Evolutionary conservation across 805 yeast species (phyloP), one percentile per base, ranked within the genome.

Genomic region (Metschnikowia gruessii): DNA sequence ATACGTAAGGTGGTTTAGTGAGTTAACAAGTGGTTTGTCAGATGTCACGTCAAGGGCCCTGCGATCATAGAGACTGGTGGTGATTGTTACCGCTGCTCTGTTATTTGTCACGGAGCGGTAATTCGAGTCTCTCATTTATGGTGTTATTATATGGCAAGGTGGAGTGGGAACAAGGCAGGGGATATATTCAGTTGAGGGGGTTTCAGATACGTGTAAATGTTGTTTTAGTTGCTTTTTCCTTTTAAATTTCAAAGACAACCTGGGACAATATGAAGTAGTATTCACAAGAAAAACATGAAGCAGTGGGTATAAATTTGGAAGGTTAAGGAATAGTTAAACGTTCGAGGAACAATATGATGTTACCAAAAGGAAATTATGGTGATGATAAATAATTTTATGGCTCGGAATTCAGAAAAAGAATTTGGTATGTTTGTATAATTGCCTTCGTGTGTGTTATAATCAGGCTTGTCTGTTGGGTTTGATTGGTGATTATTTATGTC

Each of bases 41-140:
- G 89, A 81, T 1, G 96, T 85, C 52, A 91, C 87, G 63, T 94
- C 98, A 43, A 92, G 74, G 0, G 98, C 97, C 42, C 98, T 70
- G 49, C 98, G 70, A 66, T 92, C 98, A 63, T 92, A 92, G 26
- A 92, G 79, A 17, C 92, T 82, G 22, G 96, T 81, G 7, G 96
- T 85, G 50, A 92, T 89, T 22, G 91, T 82, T 24, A 91, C 88
- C n/a, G 96, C 90, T 3, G 99, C 97, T 62, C 85, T 79, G 70
- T 92, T 94, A 45, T 82, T 78, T 42, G 83, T 66, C 41, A 89
- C 79, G 18, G 91, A 83, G 60, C 85, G 81, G 69, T 85, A 86
- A 68, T 90, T 90, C 31, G 96, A 81, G 59, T 90, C 96, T 66
- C 97, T 82, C 99, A 56, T 56, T 26, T 5, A 18, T 21, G n/a